phyloP scores from a whole-genome alignment of 2,329 filamentous ascomycete species.

The Colletotrichum brevisporum region DNA sequence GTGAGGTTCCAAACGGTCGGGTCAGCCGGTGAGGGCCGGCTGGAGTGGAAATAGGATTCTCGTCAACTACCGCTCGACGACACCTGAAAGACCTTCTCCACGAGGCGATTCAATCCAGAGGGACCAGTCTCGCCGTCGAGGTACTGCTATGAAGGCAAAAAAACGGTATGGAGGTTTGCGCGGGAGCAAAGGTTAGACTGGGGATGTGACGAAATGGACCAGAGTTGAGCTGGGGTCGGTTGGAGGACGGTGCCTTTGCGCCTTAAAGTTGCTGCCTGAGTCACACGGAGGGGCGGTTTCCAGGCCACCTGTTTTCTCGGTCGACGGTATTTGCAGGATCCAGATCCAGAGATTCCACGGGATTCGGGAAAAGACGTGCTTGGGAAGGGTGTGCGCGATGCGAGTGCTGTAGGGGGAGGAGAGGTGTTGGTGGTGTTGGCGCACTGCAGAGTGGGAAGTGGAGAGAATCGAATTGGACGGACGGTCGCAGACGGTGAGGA shows the following conservation, averaged over 20 bases:
- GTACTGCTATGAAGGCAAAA: not conserved
- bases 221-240: slow-evolving; percentile 34
- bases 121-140: slow-evolving; percentile 10
- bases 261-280: slow-evolving; percentile 46
- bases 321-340: slow-evolving; percentile 14
- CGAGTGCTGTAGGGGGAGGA: slow-evolving; percentile 7
- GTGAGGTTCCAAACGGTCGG: slow-evolving; percentile 22
- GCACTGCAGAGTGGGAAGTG: slow-evolving; percentile 29
- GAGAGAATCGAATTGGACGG: slow-evolving; percentile 38
- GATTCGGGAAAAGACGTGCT: slow-evolving; percentile 34
- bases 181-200: not conserved
- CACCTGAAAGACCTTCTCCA: slow-evolving; percentile 14
- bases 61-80: slow-evolving; percentile 12
- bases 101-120: not conserved
- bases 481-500: slow-evolving; percentile 37
- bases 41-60: not conserved
- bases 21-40: slow-evolving; percentile 13
- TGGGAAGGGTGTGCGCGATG: slow-evolving; percentile 28
- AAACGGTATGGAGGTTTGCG: slow-evolving; percentile 7
- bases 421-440: slow-evolving; percentile 22
- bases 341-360: slow-evolving; percentile 30
- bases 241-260: slow-evolving; percentile 29
- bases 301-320: slow-evolving; percentile 20
- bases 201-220: slow-evolving; percentile 34
- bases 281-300: slow-evolving; percentile 32